Base-by-base conservation (phyloP, 352 stramenopile species). In the Pythium pyrilobum region DNA sequence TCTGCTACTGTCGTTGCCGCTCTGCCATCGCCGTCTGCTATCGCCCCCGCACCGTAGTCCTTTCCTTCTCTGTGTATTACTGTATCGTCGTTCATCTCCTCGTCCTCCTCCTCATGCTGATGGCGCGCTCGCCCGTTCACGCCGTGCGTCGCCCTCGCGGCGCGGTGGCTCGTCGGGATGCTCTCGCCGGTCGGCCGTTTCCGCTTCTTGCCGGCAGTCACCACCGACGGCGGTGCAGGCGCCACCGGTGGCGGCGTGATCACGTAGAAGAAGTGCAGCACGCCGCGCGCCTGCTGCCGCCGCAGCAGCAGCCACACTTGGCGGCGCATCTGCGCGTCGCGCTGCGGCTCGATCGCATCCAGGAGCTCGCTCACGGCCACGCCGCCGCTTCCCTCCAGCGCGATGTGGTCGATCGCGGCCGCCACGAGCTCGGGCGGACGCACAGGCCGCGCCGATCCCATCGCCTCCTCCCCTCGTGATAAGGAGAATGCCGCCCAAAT, bases 341-440 rank as follows among this genome's bases (percentile, higher is more conserved):
- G 42, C 13, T 15, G 46, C 7, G 74, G 67, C 9, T 87, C 75
- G 9, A 83, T 52, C 13, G 48, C 60, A 20, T 66, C 62, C 40
- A 90, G 71, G 4, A 90, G 39, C 8, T 45, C 48, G 8, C 51
- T 34, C 0, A 90, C 31, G 2, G 69, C 65, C 10, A 87, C 41
- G 15, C 81, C 81, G 0, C 55, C 42, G 23, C 62, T 50, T 12
- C 81, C 77, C 56, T 86, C 81, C 0, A 89, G 65, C 24, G 81
- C 72, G 21, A 89, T 64, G 56, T 81, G 57, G 60, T 91, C 77
- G 60, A 89, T 71, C 32, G 72, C 81, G 4, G 67, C 65, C 29
- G 77, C 77, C 33, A 72, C 72, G 37, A 90, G 64, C 62, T 74
- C 69, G 20, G 67, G 64, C 25, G 72, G 70, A 8, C 62, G 70